Evolutionary conservation across 2,329 filamentous ascomycete genomes (phyloP), one percentile per base, ranked within the genome.

Genomic region (Bretziella fagacearum): DNA sequence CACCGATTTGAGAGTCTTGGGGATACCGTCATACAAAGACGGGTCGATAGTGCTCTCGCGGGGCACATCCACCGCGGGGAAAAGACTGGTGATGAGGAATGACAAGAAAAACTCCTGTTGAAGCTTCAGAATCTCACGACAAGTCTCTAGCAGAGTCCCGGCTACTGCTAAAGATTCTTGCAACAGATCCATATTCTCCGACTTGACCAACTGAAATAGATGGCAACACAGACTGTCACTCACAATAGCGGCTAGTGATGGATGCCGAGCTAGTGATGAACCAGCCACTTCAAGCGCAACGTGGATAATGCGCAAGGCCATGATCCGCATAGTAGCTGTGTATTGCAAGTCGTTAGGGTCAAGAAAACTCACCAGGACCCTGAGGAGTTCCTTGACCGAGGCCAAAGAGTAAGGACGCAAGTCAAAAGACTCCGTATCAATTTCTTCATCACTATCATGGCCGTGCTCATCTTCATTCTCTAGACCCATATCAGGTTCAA

Each of bases 31-130:
- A 60, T 98, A 98, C 4, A 98, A 68, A 3, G 80, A 79, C 22
- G 89, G 86, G 58, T 96, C 84, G 47, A 98, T 96, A 11, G 83
- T 83, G 5, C 81, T 71, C 57, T 98, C 91, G 45, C 81, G 74
- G 0, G 93, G 91, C 56, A 98, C 96, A 48, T 93, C 86, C 25
- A 96, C 81, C n/a, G 80, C 77, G 4, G 89, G 87, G 60, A 96
- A 89, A 42, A 98, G 69, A 60, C 91, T 98, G 5, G 86, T 84
- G 18, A 98, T 84, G 42, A 98, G 65, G 58, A 98, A 98, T 1
- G 87, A 93, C 29, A 98, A 65, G 58, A 93, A 98, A 1, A 98
- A 70, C 63, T 98, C 91, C 63, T 98, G 91, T 59, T 98, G 91
- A 35, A 98, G 69, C 65, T 96, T 96, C 36, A 98, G 70, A 11